Conservation (phyloP, 73 alveolate genomes). For the Paraurostyla sp. region DNA sequence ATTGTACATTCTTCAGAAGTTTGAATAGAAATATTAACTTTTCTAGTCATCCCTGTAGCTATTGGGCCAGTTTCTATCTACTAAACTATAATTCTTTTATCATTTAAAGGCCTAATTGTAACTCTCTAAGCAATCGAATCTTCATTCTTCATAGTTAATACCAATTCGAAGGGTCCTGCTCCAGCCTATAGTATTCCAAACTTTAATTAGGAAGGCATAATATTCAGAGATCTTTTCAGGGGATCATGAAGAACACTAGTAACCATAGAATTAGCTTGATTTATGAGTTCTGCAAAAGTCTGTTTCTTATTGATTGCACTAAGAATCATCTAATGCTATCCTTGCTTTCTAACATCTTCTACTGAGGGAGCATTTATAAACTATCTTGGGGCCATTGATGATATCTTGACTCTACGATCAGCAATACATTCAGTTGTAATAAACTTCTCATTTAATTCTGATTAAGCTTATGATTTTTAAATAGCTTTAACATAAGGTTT, state of each 20-base stretch:
- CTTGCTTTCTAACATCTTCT: conserved; percentile 95
- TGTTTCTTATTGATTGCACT: conserved; percentile 94
- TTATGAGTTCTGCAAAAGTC: conserved; percentile 95
- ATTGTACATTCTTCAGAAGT: conserved; percentile 72
- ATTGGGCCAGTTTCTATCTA: conserved; percentile 78
- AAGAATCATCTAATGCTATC: conserved; percentile 95
- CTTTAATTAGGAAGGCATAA: conserved; percentile 75
- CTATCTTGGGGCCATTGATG: conserved; percentile 95
- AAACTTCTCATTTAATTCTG: conserved; percentile 95
- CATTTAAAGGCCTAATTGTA: conserved; percentile 71
- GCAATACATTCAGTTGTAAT: conserved; percentile 95
- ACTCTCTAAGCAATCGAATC: conserved; percentile 86
- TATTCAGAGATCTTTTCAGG: conserved; percentile 75
- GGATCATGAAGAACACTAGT: conserved; percentile 97
- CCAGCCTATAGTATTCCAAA: conserved; percentile 80
- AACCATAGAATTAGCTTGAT: conserved; percentile 95
- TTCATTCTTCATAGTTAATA: conserved; percentile 81
- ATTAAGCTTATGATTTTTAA: conserved; percentile 83
- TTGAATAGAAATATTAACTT: conserved; percentile 60
- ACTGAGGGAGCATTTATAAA: conserved; percentile 96
- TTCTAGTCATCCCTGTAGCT: conserved; percentile 84
- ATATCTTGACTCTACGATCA: conserved; percentile 95
- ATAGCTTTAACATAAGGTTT: conserved; percentile 75
- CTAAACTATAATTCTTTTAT: conserved; percentile 65
- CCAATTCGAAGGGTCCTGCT: conserved; percentile 74